phyloP scores from a whole-genome alignment of 148 eudicot species.

The Spergularia marina region DNA sequence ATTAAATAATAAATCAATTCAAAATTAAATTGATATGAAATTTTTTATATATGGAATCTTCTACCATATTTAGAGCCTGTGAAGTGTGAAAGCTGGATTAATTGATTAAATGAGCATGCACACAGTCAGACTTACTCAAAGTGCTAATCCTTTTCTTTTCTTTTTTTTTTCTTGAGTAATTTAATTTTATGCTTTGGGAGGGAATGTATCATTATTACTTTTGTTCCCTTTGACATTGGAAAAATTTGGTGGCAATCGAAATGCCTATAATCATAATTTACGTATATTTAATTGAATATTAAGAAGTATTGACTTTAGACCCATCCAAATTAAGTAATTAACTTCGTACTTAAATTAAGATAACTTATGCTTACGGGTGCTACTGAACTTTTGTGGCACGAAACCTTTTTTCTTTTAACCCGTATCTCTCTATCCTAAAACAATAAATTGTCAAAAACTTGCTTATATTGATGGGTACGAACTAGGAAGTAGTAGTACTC shows the following conservation, averaged over 20 bases:
- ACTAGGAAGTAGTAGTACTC: too few species aligned
- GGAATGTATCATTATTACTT: background rate
- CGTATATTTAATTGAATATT: too few species aligned
- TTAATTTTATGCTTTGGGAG: background rate
- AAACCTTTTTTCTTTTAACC: too few species aligned
- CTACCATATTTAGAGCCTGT: conserved; percentile 26
- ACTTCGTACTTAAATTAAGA: too few species aligned
- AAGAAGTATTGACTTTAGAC: too few species aligned
- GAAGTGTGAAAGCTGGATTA: conserved; percentile 11
- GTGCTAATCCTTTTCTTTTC: conserved; percentile 16
- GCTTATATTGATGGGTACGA: too few species aligned
- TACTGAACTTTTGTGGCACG: too few species aligned
- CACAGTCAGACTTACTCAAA: conserved; percentile 29
- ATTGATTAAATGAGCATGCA: conserved; percentile 25
- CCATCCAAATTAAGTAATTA: too few species aligned
- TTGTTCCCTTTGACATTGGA: conserved; percentile 15
- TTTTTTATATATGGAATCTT: conserved; percentile 9
- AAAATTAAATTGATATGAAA: conserved; percentile 14
- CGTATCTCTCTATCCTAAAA: too few species aligned
- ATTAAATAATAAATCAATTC: background rate
- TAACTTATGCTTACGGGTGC: too few species aligned
- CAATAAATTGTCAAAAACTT: too few species aligned
- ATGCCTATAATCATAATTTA: too few species aligned
- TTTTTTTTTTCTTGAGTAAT: background rate
- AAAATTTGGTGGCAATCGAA: background rate